A percentile compares a stretch with the other conserved stretches of the same genome.
These are phyloP conservation scores for Haplographium delicatum DNA, from an alignment of 495 filamentous ascomycete genomes.

Conservation along the genomic window DNA sequence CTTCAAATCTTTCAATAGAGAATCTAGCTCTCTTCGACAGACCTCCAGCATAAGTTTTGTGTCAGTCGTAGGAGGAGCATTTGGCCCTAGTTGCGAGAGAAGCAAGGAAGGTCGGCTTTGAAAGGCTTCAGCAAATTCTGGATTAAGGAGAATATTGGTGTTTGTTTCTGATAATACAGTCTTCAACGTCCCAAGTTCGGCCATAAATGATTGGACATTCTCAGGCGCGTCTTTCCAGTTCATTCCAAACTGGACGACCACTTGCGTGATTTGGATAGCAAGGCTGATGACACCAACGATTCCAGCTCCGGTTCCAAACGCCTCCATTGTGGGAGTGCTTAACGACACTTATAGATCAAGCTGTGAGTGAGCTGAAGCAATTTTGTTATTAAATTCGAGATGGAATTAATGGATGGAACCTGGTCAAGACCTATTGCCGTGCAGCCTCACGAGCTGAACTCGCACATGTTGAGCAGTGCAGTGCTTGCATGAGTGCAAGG, in stretches of 20 bases:
- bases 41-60: conserved; percentile 11
- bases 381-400: too few species aligned
- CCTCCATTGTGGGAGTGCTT: too few species aligned
- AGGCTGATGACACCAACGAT: conserved; percentile 25
- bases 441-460: too few species aligned
- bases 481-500: too few species aligned
- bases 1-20: conserved; percentile 15
- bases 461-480: too few species aligned
- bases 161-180: conserved; percentile 25
- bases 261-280: conserved; percentile 21
- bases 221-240: conserved; percentile 28
- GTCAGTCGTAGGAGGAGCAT: conserved; percentile 9
- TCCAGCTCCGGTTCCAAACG: conserved; percentile 18
- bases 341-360: too few species aligned
- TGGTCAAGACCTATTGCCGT: too few species aligned
- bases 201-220: conserved; percentile 23
- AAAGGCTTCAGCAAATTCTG: conserved; percentile 21
- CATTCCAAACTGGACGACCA: conserved; percentile 19
- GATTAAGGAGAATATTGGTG: conserved; percentile 18
- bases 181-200: conserved; percentile 22
- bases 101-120: conserved; percentile 18
- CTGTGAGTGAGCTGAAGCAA: too few species aligned
- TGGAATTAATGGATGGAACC: too few species aligned
- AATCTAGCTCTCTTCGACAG: conserved; percentile 11
- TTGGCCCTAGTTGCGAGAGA: conserved; percentile 16